Evolutionary conservation across 768 basidiomycete genomes (phyloP), one percentile per base, ranked within the genome.

Genomic region (Rhizopogon rudus): DNA sequence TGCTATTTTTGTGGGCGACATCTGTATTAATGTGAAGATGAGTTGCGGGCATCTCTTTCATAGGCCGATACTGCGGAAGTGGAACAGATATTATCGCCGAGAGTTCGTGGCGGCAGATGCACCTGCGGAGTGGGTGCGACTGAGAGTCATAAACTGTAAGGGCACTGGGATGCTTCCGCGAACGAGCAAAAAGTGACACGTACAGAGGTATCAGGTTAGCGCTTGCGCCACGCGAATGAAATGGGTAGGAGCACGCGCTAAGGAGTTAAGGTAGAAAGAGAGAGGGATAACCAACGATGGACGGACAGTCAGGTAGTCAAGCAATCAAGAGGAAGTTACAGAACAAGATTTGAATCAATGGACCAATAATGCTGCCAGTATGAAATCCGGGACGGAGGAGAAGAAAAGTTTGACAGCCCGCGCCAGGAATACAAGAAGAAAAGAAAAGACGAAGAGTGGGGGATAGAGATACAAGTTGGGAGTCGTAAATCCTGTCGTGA

Each of bases 21-120:
- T 74, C 72, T 52, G 81, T 81, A 61, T 80, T 75, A 65, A 83
- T 75, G 61, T 70, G 74, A 58, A 82, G 80, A 55, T 72, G 75
- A 40, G 58, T 44, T 46, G 79, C 68, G 61, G 70, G 71, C 79
- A 82, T 82, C 43, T 60, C 46, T 48, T 35, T 22, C 22, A 35
- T 14, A 14, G 48, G 35, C 33, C 48, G 22, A 25, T 14, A 9
- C 48, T 49, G 12, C 9, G 20, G 46, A 37, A 25, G 20, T 14
- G 22, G 16, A 25, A 37, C 14, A 16, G 48, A 48, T 48, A 20
- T 22, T 48, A 48, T 35, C 20, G 8, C 46, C 33, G 46, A n/a
- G 45, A 14, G 33, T 20, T 20, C 31, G 20, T 20, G 35, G 20
- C 33, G 33, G 35, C 35, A 5, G 48, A 35, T 6, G 35, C 33